phyloP scores from a whole-genome alignment of 306 rosid genomes.

The Clitoria ternatea region DNA sequence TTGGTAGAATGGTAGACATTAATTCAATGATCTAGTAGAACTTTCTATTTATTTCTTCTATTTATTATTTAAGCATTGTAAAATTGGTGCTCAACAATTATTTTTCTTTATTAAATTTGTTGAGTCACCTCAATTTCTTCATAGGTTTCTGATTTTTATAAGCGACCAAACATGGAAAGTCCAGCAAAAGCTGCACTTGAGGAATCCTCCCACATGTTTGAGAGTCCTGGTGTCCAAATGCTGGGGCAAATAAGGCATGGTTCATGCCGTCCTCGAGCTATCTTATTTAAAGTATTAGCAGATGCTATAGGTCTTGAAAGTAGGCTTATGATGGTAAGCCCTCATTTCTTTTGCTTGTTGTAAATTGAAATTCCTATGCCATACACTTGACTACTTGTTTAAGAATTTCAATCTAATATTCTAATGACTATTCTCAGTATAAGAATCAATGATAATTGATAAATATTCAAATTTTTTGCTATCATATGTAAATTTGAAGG shows the following conservation, averaged over 20 bases:
- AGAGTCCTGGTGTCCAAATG: constrained; percentile 72
- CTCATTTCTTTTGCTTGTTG: constrained; percentile 18
- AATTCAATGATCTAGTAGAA: not conserved
- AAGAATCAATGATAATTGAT: not conserved
- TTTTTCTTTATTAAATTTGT: too few species aligned
- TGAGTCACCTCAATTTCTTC: constrained; percentile 23
- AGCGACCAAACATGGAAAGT: constrained; percentile 73
- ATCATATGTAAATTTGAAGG: constrained; percentile 21
- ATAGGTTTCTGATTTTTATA: constrained; percentile 91
- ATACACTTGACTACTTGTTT: not conserved
- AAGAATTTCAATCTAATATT: not conserved
- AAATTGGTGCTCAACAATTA: not conserved
- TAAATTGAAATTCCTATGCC: not conserved
- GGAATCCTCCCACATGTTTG: constrained; percentile 78
- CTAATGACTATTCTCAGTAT: not conserved
- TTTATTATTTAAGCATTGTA: not conserved
- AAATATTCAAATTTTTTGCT: constrained; percentile 8
- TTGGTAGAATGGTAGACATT: constrained; percentile 1
- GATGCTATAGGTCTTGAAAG: constrained; percentile 95
- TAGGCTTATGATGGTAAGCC: constrained; percentile 80
- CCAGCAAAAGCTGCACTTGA: constrained; percentile 83
- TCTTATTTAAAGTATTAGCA: constrained; percentile 91
- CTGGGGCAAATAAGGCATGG: constrained; percentile 92
- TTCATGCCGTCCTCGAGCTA: constrained; percentile 93
- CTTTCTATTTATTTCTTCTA: constrained; percentile 11